Base-by-base conservation (phyloP, 345 rosid genomes). In the Lumnitzera littorea region DNA sequence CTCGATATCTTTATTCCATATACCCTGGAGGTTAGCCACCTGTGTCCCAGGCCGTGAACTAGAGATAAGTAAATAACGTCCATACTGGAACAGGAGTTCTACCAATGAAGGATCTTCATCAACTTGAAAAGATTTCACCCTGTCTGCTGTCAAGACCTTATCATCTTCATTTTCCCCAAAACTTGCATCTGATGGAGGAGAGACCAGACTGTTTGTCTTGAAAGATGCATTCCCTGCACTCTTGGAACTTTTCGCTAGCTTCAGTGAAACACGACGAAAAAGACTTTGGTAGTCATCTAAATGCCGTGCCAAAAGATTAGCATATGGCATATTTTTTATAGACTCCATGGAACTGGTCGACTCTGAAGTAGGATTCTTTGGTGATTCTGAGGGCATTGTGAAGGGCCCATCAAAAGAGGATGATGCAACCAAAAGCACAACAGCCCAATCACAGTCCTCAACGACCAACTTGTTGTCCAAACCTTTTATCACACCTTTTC, bases 41-140 rank as follows among this genome's bases (percentile, higher is more conserved):
- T 88, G 99, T 53, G 97, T 86, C 69, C 99, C 95, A 1, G 97
- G 95, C 58, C 92, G 70, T 56, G 97, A 94, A 56, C 78, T 80
- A 67, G 99, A 83, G 64, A 94, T 90, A 55, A 94, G 97, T 72
- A 94, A 76, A 79, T 86, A 94, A 14, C 99, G 72, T 61, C 97
- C 99, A 70, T 74, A 94, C 47, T 90, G 99, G 74, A 90, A 86
- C 3, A 94, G 52, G 61, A 90, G 88, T 71, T 81, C 92, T 72
- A 90, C 89, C 70, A 94, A 62, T 1, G 85, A 84, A 63, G 99
- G 99, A 67, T 94, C 99, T 63, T 94, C 84, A 50, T 90, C 80
- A 17, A 61, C 66, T 66, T 74, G 79, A 77, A 94, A 94, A 15
- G 87, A 83, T 58, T 79, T 76, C 64, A 94, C 88, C 76, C 91